Evolutionary conservation across 257 asterid genomes (phyloP).

Genomic region (Nicotiana attenuata): DNA sequence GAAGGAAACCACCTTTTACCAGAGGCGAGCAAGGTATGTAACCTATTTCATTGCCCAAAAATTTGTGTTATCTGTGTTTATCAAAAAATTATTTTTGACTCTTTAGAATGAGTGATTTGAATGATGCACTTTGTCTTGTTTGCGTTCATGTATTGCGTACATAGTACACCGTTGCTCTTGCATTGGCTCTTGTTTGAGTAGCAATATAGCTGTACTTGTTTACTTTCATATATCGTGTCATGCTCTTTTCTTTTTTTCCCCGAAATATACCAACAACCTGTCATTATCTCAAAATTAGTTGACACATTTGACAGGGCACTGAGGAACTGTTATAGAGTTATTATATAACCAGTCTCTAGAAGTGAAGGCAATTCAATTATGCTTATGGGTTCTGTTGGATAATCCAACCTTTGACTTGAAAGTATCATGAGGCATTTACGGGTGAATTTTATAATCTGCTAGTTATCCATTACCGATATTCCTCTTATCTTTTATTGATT

Average conservation of each 20-base stretch:
- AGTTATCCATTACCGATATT: background rate
- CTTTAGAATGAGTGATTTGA: background rate
- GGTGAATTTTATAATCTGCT: background rate
- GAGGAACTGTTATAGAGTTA: no score
- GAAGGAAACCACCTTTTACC: conserved; percentile 67
- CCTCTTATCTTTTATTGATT: background rate
- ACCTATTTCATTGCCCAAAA: background rate
- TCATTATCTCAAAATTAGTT: no score
- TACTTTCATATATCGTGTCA: background rate
- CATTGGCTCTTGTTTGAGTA: background rate
- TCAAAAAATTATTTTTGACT: background rate
- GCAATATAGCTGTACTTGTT: background rate
- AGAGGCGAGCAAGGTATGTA: conserved; percentile 72
- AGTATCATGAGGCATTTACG: background rate
- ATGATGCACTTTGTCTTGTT: background rate
- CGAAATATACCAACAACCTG: no score
- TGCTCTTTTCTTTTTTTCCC: no score
- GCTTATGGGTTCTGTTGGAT: background rate
- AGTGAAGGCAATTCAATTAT: no score
- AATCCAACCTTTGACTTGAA: background rate
- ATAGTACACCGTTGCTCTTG: background rate
- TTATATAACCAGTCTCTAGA: no score
- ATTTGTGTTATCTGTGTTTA: background rate
- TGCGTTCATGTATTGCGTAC: background rate
- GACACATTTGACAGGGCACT: no score